A percentile compares a stretch with the other conserved stretches of the same genome.
Conservation (phyloP, 805 yeast genomes). For the Candida jianshihensis region DNA sequence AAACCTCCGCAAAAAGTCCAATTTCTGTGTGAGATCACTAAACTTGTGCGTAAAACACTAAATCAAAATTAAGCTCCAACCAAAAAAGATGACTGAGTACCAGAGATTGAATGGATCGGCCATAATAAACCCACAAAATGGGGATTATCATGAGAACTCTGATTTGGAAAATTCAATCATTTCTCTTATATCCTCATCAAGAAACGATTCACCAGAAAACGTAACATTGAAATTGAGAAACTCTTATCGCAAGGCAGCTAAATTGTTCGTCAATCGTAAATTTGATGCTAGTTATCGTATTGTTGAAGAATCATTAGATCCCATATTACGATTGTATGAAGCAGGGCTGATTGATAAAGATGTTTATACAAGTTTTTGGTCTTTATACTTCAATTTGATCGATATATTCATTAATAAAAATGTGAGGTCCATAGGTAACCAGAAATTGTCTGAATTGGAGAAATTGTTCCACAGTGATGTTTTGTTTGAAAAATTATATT, state of each 20-base stretch:
- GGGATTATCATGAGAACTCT: neutral
- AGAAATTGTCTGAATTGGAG: conserved; percentile 2
- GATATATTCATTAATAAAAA: conserved; percentile 18
- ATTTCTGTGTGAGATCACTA: neutral
- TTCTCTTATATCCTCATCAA: neutral
- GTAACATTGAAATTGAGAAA: conserved; percentile 4
- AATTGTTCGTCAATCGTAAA: conserved; percentile 19
- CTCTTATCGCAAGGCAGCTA: conserved; percentile 18
- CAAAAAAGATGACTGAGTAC: conserved; percentile 10
- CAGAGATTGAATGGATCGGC: conserved; percentile 4
- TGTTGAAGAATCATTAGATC: conserved; percentile 3
- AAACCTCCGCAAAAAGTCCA: too few relatives aligned
- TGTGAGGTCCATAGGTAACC: neutral
- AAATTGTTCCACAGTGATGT: conserved; percentile 5
- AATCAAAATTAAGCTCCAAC: too few relatives aligned
- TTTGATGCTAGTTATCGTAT: conserved; percentile 15
- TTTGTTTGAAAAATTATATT: conserved; percentile 11
- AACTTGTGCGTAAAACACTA: too few relatives aligned
- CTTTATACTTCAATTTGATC: conserved; percentile 20
- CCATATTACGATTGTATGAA: conserved; percentile 6
- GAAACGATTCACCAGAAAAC: neutral
- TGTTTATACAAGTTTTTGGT: conserved; percentile 17
- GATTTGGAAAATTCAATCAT: neutral
- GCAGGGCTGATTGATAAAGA: conserved; percentile 9
- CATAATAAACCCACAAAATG: neutral